Base-by-base conservation (phyloP, 305 asterid species). In the Solanum aculeatissimum region DNA sequence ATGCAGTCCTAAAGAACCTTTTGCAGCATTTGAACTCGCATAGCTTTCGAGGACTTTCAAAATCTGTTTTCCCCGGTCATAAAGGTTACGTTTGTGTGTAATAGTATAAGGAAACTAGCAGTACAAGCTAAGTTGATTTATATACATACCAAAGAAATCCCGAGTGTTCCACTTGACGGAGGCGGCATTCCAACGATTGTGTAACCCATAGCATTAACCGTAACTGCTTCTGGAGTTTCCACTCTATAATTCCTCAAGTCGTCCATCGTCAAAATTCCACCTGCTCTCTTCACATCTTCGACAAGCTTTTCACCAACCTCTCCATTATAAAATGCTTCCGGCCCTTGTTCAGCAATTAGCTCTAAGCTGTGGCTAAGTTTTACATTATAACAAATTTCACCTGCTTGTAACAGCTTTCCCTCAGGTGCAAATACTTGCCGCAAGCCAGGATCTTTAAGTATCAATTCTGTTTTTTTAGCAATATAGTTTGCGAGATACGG, bases 141-240 rank as follows among this genome's bases (percentile, higher is more conserved):
- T 23, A 45, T 18, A 88, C 93, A 25, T 86, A 94, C 99, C 95
- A 96, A 89, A 80, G 99, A 88, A 78, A 96, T 87, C 23, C 97
- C 99, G 0, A 95, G 86, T 0, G 95, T 91, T 86, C 99, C 99
- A 85, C 95, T 92, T 16, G 98, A 95, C 19, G 99, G 99, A 40
- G 97, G 98, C 35, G 98, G 98, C 99, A 94, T 93, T 54, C 99
- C 98, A 23, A 95, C 84, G 81, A 96, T 93, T 45, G 91, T 87
- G 87, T 91, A 94, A 6, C 98, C 98, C 96, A 93, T 88, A 19
- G 88, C 89, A 45, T 92, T 87, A 12, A 95, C 89, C 15, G 90
- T 83, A 29, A 93, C 87, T 13, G 97, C 95, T 58, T 88, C 88
- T 0, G 91, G 87, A 51, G 91, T 92, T 69, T 78, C 86, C 15